Evolutionary conservation across 2,329 filamentous ascomycete genomes (phyloP).

Genomic region (Cladosporium sp.): DNA sequence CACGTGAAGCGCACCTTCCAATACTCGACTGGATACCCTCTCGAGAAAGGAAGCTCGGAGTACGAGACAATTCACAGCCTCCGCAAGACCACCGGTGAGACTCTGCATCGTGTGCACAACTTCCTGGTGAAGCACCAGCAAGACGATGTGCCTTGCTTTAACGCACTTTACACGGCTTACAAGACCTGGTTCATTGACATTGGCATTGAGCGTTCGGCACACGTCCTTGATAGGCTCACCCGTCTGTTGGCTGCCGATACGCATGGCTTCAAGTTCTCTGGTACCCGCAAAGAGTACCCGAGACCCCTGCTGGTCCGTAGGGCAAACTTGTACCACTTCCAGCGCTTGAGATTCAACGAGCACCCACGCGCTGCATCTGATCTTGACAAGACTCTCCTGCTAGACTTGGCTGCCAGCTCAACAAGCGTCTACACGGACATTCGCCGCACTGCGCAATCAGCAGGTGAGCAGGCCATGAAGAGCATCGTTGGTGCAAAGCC

Average conservation of each 20-base stretch:
- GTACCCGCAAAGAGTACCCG: constrained; percentile 87
- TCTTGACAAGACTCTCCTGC: constrained; percentile 79
- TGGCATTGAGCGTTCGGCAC: constrained; percentile 91
- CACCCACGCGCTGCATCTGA: constrained; percentile 83
- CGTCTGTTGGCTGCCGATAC: constrained; percentile 84
- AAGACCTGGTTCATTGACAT: constrained; percentile 97
- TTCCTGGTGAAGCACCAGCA: constrained; percentile 85
- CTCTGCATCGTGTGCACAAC: constrained; percentile 78
- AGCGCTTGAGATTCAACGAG: constrained; percentile 91
- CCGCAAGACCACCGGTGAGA: constrained; percentile 74
- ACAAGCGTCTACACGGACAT: constrained; percentile 94
- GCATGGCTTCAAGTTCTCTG: constrained; percentile 90
- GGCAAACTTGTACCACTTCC: constrained; percentile 90
- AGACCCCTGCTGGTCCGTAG: constrained; percentile 87
- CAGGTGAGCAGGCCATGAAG: constrained; percentile 90
- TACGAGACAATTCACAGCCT: constrained; percentile 79
- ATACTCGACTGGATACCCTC: constrained; percentile 83
- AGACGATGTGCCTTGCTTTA: constrained; percentile 95
- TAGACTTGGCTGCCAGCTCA: constrained; percentile 86
- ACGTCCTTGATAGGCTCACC: constrained; percentile 83
- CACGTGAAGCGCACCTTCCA: constrained; percentile 82
- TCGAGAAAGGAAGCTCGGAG: constrained; percentile 62
- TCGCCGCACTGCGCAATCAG: constrained; percentile 86
- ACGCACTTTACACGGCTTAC: constrained; percentile 86
- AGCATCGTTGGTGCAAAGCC: constrained; percentile 84